Conservation (phyloP, 345 rosid genomes). For the Firmiana major region DNA sequence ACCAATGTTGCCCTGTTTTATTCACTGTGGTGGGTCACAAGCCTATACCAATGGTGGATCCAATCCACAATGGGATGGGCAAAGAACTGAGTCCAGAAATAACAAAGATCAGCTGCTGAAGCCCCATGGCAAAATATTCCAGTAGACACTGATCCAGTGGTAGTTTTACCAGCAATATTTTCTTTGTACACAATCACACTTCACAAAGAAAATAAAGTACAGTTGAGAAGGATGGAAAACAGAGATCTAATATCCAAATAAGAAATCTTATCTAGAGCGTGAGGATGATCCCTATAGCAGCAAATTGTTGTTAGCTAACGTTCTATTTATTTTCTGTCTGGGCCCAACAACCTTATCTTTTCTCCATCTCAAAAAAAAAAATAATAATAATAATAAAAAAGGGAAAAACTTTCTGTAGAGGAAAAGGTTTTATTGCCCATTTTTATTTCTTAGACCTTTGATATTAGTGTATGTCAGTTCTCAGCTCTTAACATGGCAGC, state of each 20-base stretch:
- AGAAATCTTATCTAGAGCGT: constrained; percentile 41
- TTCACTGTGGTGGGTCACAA: neutral
- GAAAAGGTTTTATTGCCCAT: neutral
- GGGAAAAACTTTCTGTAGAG: too few species aligned
- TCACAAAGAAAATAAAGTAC: too few species aligned
- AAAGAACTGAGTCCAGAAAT: too few species aligned
- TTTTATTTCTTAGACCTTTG: neutral
- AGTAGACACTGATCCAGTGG: neutral
- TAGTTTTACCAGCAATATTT: neutral
- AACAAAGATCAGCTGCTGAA: neutral
- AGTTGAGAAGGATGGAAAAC: neutral
- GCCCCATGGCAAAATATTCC: neutral
- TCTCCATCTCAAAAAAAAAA: neutral
- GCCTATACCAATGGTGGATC: neutral
- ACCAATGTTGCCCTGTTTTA: too few species aligned
- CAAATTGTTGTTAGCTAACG: neutral
- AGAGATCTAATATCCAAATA: neutral
- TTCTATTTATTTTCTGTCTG: neutral
- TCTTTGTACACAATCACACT: too few species aligned
- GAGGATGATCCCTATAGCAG: constrained; percentile 23
- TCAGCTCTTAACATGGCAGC: constrained; percentile 34
- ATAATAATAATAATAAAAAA: too few species aligned
- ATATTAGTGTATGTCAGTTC: constrained; percentile 13
- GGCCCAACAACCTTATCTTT: constrained; percentile 23
- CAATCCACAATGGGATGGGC: neutral